Evolutionary conservation across 352 stramenopile genomes (phyloP), one percentile per base, ranked within the genome.

Genomic region (Achlya hypogyna): DNA sequence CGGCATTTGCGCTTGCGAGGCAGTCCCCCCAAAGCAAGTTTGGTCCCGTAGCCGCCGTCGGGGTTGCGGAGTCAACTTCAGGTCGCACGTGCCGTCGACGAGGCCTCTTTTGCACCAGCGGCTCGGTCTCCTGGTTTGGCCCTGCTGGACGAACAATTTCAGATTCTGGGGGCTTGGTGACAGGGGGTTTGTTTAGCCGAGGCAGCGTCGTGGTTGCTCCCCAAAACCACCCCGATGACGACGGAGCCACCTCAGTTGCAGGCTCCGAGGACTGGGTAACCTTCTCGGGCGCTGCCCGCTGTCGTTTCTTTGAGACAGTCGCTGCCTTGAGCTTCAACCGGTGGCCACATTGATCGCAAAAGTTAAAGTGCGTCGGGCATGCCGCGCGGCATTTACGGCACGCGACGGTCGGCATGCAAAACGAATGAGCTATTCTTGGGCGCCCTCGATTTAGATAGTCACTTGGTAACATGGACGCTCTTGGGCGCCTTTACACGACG

Each of bases 401-500:
- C 8, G 20, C 32, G 23, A 67, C 49, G 16, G 29, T 59, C 18
- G 20, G n/a, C n/a, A n/a, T n/a, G n/a, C n/a, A n/a, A n/a, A n/a
- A n/a, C n/a, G n/a, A n/a, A n/a, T n/a, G n/a, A n/a, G n/a, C n/a
- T n/a, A n/a, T n/a, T n/a, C n/a, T n/a, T n/a, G n/a, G n/a, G n/a
- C n/a, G n/a, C n/a, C n/a, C n/a, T n/a, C n/a, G n/a, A n/a, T n/a
- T n/a, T n/a, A 51, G 12, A 20, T 31, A 51, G 14, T 63, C 40
- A 28, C 9, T 38, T 63, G 4, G n/a, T 2, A 25, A 14, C 9
- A 52, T 81, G 2, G 78, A 83, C 28, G 73, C 78, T 34, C 79
- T 86, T 40, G 78, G 78, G 12, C 78, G 78, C 34, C 71, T 81
- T 40, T 72, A 78, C 51, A 83, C 83, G 45, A 68, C 74, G 8